Evolutionary conservation across 2,329 filamentous ascomycete species (phyloP), one percentile per base, ranked within the genome.

Genomic region (Colletotrichum navitas): DNA sequence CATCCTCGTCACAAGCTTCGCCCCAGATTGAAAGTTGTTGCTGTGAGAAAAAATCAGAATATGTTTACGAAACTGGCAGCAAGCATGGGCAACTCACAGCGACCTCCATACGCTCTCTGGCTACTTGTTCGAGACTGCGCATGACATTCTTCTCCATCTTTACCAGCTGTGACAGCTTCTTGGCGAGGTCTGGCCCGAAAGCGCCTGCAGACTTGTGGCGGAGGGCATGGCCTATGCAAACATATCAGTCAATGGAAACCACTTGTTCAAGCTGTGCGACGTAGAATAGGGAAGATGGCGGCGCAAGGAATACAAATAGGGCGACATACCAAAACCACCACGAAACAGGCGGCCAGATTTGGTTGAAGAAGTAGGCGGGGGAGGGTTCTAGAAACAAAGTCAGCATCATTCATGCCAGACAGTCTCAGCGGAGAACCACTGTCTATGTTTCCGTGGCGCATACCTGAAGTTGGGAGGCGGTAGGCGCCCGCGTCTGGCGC

Each of bases 61-160:
- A 39, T 16, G 47, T 12, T 16, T 18, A 10, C 26, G 32, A 6
- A 21, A 18, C 10, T 7, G n/a, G 18, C 36, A 18, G 6, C 18
- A 21, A 16, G 10, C 12, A 26, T 32, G 26, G 5, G 49, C 21
- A 29, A 88, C 94, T 79, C 93, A 97, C 94, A 79, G 96, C 96
- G 76, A 98, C 95, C 79, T 98, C 96, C 94, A 98, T 98, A 78
- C 96, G 92, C 87, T 99, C 96, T 79, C 94, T 92, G 56, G 94
- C 94, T 65, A 98, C 96, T 61, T 94, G 88, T 82, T 99, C 96
- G 88, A 98, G 91, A 81, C 94, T 98, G 83, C 96, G 94, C 96
- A 99, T 99, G 68, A 98, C 94, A 81, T 99, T 98, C 91, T 99
- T 99, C 86, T 99, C 96, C 96, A 99, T 99, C 90, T 99, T 99